Conservation (phyloP, 768 basidiomycete species). For the Agrocybe pediades region DNA sequence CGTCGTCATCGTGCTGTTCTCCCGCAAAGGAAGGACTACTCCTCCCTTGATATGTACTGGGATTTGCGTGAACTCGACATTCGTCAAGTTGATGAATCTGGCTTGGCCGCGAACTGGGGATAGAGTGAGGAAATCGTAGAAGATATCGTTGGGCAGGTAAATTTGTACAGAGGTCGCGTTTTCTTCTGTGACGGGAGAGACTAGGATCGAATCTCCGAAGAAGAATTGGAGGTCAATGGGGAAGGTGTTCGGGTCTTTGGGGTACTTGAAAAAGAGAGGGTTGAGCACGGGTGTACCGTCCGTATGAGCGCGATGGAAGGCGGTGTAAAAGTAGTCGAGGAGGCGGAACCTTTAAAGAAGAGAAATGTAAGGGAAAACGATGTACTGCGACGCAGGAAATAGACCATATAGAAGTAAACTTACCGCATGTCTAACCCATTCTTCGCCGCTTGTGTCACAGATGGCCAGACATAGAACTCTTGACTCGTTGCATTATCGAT, state of each 20-base stretch:
- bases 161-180: slow-evolving; percentile 57
- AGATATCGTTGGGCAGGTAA: slow-evolving; percentile 65
- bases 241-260: no score
- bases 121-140: slow-evolving; percentile 64
- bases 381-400: no score
- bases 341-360: background rate
- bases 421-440: slow-evolving; percentile 64
- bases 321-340: no score
- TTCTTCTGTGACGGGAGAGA: slow-evolving; percentile 68
- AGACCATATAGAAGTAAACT: slow-evolving; percentile 14
- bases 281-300: slow-evolving; percentile 64
- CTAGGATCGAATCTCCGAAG: slow-evolving; percentile 47
- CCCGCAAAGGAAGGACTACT: slow-evolving; percentile 57
- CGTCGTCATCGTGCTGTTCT: slow-evolving; percentile 61
- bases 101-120: slow-evolving; percentile 51
- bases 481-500: slow-evolving; percentile 52
- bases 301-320: no score
- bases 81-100: slow-evolving; percentile 39
- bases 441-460: slow-evolving; percentile 57
- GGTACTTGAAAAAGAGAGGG: slow-evolving; percentile 55
- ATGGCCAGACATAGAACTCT: slow-evolving; percentile 70
- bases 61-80: slow-evolving; percentile 58
- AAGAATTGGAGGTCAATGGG: no score
- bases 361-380: background rate
- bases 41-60: slow-evolving; percentile 67